phyloP scores from a whole-genome alignment of 75 land plant species.

The Chamaecyparis obtusa region DNA sequence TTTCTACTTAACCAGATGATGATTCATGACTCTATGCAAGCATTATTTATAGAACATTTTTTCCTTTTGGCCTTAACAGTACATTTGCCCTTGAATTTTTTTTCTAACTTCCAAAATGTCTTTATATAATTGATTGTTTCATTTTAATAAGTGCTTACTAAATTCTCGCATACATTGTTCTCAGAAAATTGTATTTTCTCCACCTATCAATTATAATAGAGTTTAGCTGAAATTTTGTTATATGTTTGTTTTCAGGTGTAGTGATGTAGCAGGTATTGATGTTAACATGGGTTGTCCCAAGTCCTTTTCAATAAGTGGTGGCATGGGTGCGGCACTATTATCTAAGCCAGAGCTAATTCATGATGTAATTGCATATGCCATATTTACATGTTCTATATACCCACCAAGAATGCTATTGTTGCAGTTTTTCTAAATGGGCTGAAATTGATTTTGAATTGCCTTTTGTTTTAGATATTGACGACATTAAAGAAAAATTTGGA shows the following conservation, averaged over 20 bases:
- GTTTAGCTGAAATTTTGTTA: background rate
- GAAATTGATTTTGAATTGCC: background rate
- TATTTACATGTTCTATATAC: background rate
- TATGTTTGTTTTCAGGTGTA: conserved; percentile 42
- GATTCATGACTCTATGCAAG: background rate
- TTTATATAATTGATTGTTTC: background rate
- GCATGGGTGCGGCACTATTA: conserved; percentile 96
- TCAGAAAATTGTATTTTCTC: too few species aligned
- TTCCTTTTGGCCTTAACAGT: background rate
- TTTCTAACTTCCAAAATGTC: background rate
- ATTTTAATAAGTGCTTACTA: background rate
- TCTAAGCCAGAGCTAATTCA: conserved; percentile 85
- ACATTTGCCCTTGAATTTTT: background rate
- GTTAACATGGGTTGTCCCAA: conserved; percentile 98
- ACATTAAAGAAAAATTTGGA: conserved; percentile 77
- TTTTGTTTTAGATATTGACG: conserved; percentile 67
- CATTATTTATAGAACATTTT: background rate
- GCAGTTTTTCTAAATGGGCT: background rate
- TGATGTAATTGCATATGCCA: conserved; percentile 57
- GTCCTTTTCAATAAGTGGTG: conserved; percentile 87
- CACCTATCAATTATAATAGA: background rate
- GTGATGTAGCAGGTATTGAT: conserved; percentile 90
- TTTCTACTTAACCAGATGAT: background rate
- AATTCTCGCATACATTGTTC: background rate
- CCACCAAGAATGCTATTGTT: background rate